Evolutionary conservation across 83 land plant species (phyloP).

Genomic region (Thuja plicata): DNA sequence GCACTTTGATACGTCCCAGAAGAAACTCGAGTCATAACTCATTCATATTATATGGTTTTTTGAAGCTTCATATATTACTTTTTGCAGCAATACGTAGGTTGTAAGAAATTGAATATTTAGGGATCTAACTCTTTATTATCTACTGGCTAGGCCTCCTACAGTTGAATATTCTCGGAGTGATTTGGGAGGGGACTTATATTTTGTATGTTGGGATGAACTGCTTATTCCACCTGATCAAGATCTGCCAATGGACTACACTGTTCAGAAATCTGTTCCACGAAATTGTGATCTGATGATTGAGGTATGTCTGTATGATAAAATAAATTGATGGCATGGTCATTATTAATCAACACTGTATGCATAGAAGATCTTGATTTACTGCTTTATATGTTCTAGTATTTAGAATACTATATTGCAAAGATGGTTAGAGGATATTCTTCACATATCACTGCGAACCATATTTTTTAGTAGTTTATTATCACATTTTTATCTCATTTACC

Average conservation of each 20-base stretch:
- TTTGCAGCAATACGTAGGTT: background rate
- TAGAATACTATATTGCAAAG: background rate
- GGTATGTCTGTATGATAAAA: constrained; percentile 28
- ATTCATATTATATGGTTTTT: background rate
- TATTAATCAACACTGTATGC: background rate
- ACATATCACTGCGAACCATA: background rate
- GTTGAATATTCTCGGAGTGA: constrained; percentile 91
- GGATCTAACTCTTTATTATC: background rate
- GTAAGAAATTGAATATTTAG: background rate
- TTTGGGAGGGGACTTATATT: constrained; percentile 78
- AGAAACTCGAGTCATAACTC: background rate
- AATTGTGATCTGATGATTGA: constrained; percentile 78
- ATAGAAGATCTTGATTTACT: background rate
- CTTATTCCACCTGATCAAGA: constrained; percentile 52
- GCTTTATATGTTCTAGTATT: background rate
- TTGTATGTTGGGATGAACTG: constrained; percentile 69
- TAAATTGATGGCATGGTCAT: background rate
- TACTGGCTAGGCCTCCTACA: constrained; percentile 72
- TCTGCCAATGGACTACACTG: constrained; percentile 70
- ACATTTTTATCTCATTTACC: background rate
- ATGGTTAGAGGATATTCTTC: background rate
- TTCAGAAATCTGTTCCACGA: constrained; percentile 37
- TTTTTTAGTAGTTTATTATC: background rate
- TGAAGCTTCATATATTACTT: background rate
- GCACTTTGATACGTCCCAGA: background rate